Percentiles rank a stretch among this genome's conserved stretches.
phyloP scores from a whole-genome alignment of 2,329 filamentous ascomycete species.

The Pleomassaria siparia region DNA sequence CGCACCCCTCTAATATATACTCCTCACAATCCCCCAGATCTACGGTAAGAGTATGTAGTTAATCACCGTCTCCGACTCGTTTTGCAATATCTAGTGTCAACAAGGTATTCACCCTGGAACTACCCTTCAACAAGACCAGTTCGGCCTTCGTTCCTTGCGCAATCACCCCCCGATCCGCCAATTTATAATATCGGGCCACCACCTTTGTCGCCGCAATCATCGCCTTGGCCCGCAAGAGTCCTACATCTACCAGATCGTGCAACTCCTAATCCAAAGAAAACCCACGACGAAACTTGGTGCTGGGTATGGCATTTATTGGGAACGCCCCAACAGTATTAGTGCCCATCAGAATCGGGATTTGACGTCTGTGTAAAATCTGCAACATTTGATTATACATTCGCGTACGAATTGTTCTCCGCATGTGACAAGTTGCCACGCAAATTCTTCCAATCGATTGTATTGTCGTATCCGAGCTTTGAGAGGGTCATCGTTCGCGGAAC shows the following conservation, averaged over 20 bases:
- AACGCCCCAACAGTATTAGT: conserved; percentile 29
- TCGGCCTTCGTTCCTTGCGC: conserved; percentile 12
- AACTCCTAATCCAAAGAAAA: conserved; percentile 23
- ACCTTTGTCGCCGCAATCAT: conserved; percentile 27
- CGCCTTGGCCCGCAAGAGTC: conserved; percentile 26
- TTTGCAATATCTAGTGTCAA: conserved; percentile 5
- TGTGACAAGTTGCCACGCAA: neutral
- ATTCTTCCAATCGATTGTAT: neutral
- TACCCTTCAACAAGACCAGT: conserved; percentile 6
- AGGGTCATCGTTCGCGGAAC: conserved; percentile 10
- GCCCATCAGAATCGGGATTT: conserved; percentile 35
- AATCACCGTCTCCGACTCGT: no score
- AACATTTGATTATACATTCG: conserved; percentile 4
- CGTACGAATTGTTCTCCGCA: neutral
- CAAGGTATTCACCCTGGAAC: conserved; percentile 5
- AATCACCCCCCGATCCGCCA: conserved; percentile 30
- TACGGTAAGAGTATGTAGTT: no score
- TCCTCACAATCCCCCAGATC: no score
- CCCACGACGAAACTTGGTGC: conserved; percentile 10
- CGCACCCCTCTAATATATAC: no score
- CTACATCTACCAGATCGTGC: conserved; percentile 22
- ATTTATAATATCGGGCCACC: conserved; percentile 25
- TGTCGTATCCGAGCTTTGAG: neutral
- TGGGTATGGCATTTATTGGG: conserved; percentile 19
- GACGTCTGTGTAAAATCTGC: conserved; percentile 4